A percentile compares a stretch with the other conserved stretches of the same genome.
phyloP scores from a whole-genome alignment of 1,284 basidiomycete genomes.

The Cutaneotrichosporon cutaneum region DNA sequence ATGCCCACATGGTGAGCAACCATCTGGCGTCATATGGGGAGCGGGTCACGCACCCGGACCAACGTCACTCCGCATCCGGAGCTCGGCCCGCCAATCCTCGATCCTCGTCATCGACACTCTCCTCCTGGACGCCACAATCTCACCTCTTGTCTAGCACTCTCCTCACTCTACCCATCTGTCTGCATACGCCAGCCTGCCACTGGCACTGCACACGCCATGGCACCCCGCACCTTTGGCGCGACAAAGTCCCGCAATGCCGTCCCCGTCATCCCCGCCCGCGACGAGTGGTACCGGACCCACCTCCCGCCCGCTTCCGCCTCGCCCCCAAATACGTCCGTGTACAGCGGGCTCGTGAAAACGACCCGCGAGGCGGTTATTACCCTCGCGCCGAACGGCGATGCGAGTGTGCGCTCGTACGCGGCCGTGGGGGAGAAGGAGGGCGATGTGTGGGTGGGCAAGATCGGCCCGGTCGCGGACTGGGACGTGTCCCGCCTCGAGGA shows the following conservation, averaged over 20 bases:
- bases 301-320: conserved; percentile 22
- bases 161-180: no score
- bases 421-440: conserved; percentile 13
- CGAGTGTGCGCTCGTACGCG: conserved; percentile 33
- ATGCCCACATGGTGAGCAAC: no score
- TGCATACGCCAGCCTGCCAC: no score
- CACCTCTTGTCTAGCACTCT: background rate
- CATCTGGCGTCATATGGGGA: background rate
- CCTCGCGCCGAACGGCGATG: conserved; percentile 35
- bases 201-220: conserved; percentile 20
- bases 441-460: conserved; percentile 28
- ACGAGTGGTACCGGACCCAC: conserved; percentile 38
- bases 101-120: background rate
- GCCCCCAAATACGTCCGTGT: conserved; percentile 27
- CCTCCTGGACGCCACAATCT: background rate
- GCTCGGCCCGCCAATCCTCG: background rate
- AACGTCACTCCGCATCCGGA: background rate
- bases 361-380: conserved; percentile 40
- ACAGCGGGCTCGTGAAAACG: conserved; percentile 40
- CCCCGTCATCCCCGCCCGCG: conserved; percentile 28
- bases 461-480: conserved; percentile 45
- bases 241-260: conserved; percentile 49
- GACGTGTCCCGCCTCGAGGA: conserved; percentile 43
- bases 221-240: conserved; percentile 39
- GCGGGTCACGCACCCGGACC: background rate